Conservation (phyloP, 2,329 filamentous ascomycete genomes). For the Trichoderma koningii region DNA sequence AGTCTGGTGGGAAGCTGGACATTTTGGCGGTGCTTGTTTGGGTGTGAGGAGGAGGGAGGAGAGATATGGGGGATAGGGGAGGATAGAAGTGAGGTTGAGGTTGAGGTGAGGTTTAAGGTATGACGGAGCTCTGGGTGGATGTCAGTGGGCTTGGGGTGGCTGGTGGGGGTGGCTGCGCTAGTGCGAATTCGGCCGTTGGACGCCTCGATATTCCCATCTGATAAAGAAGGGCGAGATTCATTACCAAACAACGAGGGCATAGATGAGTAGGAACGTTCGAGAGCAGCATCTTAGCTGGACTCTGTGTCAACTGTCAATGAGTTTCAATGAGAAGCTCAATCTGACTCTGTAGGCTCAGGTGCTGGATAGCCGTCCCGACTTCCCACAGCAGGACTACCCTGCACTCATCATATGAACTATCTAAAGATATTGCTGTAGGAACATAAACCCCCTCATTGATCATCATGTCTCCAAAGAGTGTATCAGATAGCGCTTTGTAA, state of each 20-base stretch:
- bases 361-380: neutral
- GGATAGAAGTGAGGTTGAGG: neutral
- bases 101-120: neutral
- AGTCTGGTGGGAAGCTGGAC: slow-evolving; percentile 37
- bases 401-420: no score
- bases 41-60: neutral
- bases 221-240: neutral
- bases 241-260: no score
- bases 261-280: no score
- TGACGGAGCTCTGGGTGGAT: neutral
- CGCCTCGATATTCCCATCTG: neutral
- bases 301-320: no score
- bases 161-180: slow-evolving; percentile 12
- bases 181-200: neutral
- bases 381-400: no score
- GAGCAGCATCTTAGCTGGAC: no score
- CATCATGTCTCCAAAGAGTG: no score
- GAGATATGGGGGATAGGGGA: neutral
- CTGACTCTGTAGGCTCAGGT: no score
- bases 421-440: no score
- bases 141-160: slow-evolving; percentile 12
- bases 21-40: slow-evolving; percentile 29
- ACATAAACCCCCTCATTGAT: no score
- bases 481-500: no score
- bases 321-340: no score